These are phyloP conservation scores for Sarocladiaceae sp. DNA, from an alignment of 2,329 filamentous ascomycete species.

Conservation along the genomic window DNA sequence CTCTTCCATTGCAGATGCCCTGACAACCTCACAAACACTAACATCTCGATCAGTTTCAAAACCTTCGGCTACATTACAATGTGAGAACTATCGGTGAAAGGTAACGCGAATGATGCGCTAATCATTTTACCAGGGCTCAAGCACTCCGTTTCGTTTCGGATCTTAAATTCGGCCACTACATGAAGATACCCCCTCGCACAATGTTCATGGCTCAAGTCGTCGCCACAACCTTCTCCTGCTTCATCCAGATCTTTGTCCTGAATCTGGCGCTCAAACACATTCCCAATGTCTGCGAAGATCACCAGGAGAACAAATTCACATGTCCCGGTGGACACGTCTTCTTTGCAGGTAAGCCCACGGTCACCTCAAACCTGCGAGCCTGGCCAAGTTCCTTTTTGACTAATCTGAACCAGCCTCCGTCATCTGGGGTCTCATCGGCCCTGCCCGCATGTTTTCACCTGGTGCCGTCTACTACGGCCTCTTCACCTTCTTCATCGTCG, in stretches of 20 bases:
- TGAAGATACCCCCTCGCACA: constrained; percentile 64
- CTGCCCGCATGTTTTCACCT: constrained; percentile 58
- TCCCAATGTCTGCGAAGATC: constrained; percentile 55
- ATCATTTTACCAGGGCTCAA: constrained; percentile 33
- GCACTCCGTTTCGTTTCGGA: constrained; percentile 61
- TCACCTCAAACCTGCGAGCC: too few relatives aligned
- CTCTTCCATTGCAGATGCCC: not conserved
- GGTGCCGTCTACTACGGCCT: constrained; percentile 58
- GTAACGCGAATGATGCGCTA: not conserved
- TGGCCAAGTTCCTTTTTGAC: too few relatives aligned
- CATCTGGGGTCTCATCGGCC: constrained; percentile 65
- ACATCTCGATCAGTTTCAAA: constrained; percentile 44
- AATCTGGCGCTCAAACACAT: constrained; percentile 61
- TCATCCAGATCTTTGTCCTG: constrained; percentile 62
- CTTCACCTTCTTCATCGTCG: constrained; percentile 55
- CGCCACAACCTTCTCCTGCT: constrained; percentile 61
- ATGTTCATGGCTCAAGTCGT: constrained; percentile 65
- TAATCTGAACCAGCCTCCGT: constrained; percentile 44
- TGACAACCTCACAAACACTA: not conserved
- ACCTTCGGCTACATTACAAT: constrained; percentile 61
- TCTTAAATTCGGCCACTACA: constrained; percentile 69
- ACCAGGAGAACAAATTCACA: constrained; percentile 55
- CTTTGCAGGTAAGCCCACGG: constrained; percentile 46
- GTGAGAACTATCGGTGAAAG: constrained; percentile 18
- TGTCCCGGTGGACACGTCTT: constrained; percentile 62